Evolutionary conservation across 345 rosid species (phyloP).

Genomic region (Gynandropsis gynandra): DNA sequence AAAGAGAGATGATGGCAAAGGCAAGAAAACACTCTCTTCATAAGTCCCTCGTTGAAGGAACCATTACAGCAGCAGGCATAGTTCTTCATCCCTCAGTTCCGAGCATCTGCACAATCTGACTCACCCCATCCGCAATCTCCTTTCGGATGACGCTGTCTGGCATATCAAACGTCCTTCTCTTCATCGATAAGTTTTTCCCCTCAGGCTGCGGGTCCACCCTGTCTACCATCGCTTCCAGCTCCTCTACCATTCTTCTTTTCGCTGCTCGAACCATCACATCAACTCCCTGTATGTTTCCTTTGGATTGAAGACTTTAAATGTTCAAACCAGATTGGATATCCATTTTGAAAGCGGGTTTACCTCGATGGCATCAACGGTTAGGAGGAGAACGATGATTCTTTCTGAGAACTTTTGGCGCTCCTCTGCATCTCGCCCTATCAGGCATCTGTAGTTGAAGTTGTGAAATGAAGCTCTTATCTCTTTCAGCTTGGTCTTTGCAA

Average conservation of each 20-base stretch:
- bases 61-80: too few relatives aligned
- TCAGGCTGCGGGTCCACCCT: conserved; percentile 81
- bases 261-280: conserved; percentile 77
- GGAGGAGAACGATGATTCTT: conserved; percentile 85
- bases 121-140: conserved; percentile 78
- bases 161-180: conserved; percentile 79
- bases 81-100: conserved; percentile 45
- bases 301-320: neutral
- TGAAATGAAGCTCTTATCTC: conserved; percentile 73
- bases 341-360: conserved; percentile 33
- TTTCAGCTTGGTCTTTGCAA: conserved; percentile 84
- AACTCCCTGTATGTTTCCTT: conserved; percentile 43
- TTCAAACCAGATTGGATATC: neutral
- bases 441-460: conserved; percentile 76
- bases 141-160: conserved; percentile 59
- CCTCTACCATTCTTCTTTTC: conserved; percentile 80
- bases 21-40: too few relatives aligned
- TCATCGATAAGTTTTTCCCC: conserved; percentile 62
- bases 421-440: conserved; percentile 60
- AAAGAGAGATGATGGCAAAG: too few relatives aligned
- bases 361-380: conserved; percentile 92
- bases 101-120: conserved; percentile 76
- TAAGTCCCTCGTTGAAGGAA: too few relatives aligned
- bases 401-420: conserved; percentile 81
- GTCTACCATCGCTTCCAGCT: conserved; percentile 89